phyloP scores from a whole-genome alignment of 2,329 filamentous ascomycete species.

The Knufia fluminis region DNA sequence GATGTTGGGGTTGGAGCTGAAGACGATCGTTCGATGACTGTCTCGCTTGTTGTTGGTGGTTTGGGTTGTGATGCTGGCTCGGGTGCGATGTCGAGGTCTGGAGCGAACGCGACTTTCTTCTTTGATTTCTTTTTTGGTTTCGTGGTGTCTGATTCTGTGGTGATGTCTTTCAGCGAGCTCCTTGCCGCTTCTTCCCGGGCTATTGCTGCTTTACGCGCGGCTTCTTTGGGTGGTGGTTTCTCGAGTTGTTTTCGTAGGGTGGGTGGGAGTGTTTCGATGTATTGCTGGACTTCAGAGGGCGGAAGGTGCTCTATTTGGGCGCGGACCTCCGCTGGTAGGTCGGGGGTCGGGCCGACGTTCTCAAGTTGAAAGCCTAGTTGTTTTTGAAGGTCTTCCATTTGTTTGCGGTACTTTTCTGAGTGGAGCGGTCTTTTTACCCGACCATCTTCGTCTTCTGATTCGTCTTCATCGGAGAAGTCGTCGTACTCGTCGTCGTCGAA shows the following conservation, averaged over 20 bases:
- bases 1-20: constrained; percentile 18
- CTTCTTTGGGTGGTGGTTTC: constrained; percentile 21
- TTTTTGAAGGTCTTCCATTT: constrained; percentile 79
- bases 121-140: constrained; percentile 29
- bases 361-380: constrained; percentile 53
- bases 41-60: constrained; percentile 25
- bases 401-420: constrained; percentile 62
- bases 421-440: constrained; percentile 59
- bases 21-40: constrained; percentile 38
- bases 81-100: constrained; percentile 59
- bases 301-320: neutral
- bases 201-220: constrained; percentile 22
- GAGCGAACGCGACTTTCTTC: constrained; percentile 76
- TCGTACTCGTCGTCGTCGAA: constrained; percentile 39
- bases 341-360: constrained; percentile 45
- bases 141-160: neutral
- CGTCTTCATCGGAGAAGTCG: constrained; percentile 34
- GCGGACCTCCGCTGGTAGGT: constrained; percentile 7
- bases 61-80: neutral
- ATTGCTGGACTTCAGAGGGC: neutral
- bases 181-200: constrained; percentile 14
- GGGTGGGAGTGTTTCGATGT: constrained; percentile 25
- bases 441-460: constrained; percentile 64
- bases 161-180: constrained; percentile 10
- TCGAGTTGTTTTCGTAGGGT: constrained; percentile 28